A percentile compares a stretch with the other conserved stretches of the same genome.
These are phyloP conservation scores for Daldinia grandis DNA, from an alignment of 495 filamentous ascomycete genomes.

Conservation along the genomic window DNA sequence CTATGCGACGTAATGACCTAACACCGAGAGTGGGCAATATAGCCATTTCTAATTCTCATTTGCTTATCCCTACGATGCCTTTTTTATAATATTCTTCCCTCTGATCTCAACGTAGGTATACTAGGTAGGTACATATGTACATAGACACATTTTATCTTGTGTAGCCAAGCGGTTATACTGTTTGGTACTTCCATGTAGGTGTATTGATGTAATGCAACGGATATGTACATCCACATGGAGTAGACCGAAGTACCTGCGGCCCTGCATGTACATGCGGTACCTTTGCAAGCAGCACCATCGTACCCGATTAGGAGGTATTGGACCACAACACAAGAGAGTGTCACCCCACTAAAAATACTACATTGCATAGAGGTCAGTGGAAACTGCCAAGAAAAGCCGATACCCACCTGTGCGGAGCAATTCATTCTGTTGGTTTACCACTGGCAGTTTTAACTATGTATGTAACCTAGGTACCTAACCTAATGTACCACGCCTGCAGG, in stretches of 20 bases:
- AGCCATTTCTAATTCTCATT: not conserved
- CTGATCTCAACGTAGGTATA: not conserved
- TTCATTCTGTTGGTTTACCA: slow-evolving; percentile 24
- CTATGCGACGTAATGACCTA: not conserved
- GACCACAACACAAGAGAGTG: slow-evolving; percentile 1
- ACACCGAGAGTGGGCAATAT: not conserved
- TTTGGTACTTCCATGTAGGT: slow-evolving; percentile 17
- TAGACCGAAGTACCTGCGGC: slow-evolving; percentile 26
- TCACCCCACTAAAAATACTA: slow-evolving; percentile 24
- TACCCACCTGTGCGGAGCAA: slow-evolving; percentile 41
- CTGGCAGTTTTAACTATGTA: no score
- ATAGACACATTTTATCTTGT: slow-evolving; percentile 2
- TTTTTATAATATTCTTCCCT: not conserved
- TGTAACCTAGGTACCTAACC: no score
- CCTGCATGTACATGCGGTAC: slow-evolving; percentile 1
- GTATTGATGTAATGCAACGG: slow-evolving; percentile 22
- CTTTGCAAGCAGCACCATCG: not conserved
- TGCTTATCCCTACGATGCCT: not conserved
- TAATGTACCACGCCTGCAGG: slow-evolving; percentile 2
- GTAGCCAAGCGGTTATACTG: slow-evolving; percentile 28
- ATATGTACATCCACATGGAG: slow-evolving; percentile 15
- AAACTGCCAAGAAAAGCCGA: slow-evolving; percentile 38
- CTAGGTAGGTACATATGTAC: not conserved
- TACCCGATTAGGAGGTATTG: slow-evolving; percentile 6
- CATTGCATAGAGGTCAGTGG: slow-evolving; percentile 24